These are phyloP conservation scores for Porogramme epimiltina DNA, from an alignment of 1,284 basidiomycete genomes.

Conservation along the genomic window DNA sequence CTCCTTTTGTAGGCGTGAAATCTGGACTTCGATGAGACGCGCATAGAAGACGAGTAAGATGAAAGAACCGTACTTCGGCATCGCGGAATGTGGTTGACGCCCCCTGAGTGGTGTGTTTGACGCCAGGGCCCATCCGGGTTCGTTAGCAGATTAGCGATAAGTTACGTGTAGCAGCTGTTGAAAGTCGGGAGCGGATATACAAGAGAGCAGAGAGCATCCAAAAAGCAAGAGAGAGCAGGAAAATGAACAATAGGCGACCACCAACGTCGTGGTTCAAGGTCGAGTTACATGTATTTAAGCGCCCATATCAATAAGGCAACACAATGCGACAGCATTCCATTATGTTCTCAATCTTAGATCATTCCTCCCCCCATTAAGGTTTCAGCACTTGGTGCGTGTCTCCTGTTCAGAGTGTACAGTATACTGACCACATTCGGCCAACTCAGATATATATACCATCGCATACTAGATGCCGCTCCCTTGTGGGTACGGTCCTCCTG, in stretches of 20 bases:
- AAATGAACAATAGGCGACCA: neutral
- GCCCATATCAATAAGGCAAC: too few species aligned
- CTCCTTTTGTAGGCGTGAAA: conserved; percentile 11
- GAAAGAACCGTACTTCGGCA: conserved; percentile 5
- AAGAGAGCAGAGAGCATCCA: conserved; percentile 12
- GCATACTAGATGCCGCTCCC: too few species aligned
- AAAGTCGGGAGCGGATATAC: neutral
- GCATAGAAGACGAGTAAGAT: neutral
- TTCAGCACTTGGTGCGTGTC: too few species aligned
- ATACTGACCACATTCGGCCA: too few species aligned
- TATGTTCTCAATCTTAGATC: too few species aligned
- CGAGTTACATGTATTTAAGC: too few species aligned
- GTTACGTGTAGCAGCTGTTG: conserved; percentile 2
- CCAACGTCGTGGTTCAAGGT: too few species aligned
- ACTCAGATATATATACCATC: too few species aligned
- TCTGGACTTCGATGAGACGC: neutral
- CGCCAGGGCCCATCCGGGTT: conserved; percentile 4
- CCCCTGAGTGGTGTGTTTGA: neutral
- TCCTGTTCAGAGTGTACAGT: too few species aligned
- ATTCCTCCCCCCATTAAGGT: too few species aligned
- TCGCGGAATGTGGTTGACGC: neutral
- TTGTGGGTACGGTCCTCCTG: too few species aligned
- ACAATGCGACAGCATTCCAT: too few species aligned
- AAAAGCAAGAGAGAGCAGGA: conserved; percentile 5
- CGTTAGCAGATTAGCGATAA: conserved; percentile 4